Evolutionary conservation across 257 asterid genomes (phyloP).

Genomic region (Echites panduratus): DNA sequence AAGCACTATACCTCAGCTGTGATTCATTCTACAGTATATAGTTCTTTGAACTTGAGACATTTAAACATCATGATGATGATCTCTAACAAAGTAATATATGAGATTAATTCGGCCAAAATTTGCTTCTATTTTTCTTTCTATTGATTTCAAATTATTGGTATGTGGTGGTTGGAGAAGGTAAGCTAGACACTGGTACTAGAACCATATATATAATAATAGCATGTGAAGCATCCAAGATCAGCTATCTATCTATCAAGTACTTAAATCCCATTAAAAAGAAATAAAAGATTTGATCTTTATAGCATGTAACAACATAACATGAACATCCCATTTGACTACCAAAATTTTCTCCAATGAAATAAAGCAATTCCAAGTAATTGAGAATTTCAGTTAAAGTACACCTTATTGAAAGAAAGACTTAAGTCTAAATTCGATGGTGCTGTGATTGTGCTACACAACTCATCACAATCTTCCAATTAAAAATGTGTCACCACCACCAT

Average conservation of each 20-base stretch:
- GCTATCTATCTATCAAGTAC: too few relatives aligned
- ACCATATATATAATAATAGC: neutral
- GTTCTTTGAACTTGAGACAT: neutral
- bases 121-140: neutral
- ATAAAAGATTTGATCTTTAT: too few relatives aligned
- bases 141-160: neutral
- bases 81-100: too few relatives aligned
- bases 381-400: neutral
- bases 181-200: neutral
- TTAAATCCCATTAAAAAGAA: too few relatives aligned
- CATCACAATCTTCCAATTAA: neutral
- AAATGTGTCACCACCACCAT: too few relatives aligned
- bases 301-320: too few relatives aligned
- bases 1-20: neutral
- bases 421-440: neutral
- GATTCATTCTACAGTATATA: too few relatives aligned
- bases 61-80: neutral
- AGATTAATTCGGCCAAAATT: neutral
- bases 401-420: neutral
- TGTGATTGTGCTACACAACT: neutral
- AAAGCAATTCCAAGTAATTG: too few relatives aligned
- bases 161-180: slow-evolving; percentile 4
- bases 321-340: too few relatives aligned
- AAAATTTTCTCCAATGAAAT: too few relatives aligned
- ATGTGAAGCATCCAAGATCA: neutral